A percentile compares a stretch with the other conserved stretches of the same genome.
phyloP scores from a whole-genome alignment of 495 filamentous ascomycete species.

The Oleoguttula mirabilis region DNA sequence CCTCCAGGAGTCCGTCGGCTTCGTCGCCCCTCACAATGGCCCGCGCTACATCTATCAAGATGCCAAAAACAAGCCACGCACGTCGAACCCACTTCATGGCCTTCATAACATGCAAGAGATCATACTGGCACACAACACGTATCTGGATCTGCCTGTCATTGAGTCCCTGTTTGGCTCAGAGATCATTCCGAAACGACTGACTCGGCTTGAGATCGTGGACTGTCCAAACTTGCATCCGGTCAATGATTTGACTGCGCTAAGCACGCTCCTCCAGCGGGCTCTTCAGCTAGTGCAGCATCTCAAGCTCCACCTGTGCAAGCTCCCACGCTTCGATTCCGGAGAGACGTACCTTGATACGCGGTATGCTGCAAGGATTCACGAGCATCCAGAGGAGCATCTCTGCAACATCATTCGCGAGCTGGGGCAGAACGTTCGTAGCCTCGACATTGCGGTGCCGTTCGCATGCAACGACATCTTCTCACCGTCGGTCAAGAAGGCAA shows the following conservation, averaged over 20 bases:
- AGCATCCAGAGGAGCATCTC: conserved; percentile 10
- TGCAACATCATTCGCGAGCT: conserved; percentile 12
- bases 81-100: conserved; percentile 1
- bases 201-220: conserved; percentile 9
- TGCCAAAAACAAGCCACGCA: not conserved
- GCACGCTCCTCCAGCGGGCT: conserved; percentile 5
- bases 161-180: conserved; percentile 5
- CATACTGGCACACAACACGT: not conserved
- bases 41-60: not conserved
- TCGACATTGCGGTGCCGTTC: conserved; percentile 8
- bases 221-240: conserved; percentile 3
- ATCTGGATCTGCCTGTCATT: not conserved
- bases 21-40: not conserved
- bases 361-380: not conserved
- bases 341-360: not conserved
- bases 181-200: conserved; percentile 2
- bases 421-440: not conserved
- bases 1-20: too few species aligned
- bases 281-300: conserved; percentile 5
- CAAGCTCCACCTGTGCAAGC: conserved; percentile 8
- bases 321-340: not conserved
- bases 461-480: conserved; percentile 3
- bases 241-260: not conserved
- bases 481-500: not conserved
- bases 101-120: conserved; percentile 6